phyloP scores from a whole-genome alignment of 2,329 filamentous ascomycete genomes.

The Penicillium brevicompactum region DNA sequence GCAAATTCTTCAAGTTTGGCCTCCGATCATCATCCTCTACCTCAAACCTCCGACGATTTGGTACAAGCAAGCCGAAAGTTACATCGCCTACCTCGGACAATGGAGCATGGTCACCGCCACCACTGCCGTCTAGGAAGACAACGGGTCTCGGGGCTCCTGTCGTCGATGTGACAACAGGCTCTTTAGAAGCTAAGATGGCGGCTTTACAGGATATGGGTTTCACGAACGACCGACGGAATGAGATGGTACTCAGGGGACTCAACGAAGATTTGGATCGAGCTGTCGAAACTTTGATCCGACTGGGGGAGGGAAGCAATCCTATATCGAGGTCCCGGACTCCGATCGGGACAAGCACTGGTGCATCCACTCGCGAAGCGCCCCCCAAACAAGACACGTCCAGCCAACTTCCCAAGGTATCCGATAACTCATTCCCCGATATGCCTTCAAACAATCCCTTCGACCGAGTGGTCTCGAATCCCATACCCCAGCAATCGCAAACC shows the following conservation, averaged over 20 bases:
- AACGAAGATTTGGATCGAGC: constrained; percentile 84
- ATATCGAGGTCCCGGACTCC: constrained; percentile 59
- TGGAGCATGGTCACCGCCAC: constrained; percentile 29
- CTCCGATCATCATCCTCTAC: constrained; percentile 71
- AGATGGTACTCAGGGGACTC: constrained; percentile 76
- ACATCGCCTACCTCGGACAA: constrained; percentile 28
- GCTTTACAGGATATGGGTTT: constrained; percentile 92
- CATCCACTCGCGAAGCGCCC: constrained; percentile 20
- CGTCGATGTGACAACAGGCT: constrained; percentile 45
- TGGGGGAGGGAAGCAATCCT: constrained; percentile 69
- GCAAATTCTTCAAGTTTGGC: constrained; percentile 64
- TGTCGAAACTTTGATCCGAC: constrained; percentile 78
- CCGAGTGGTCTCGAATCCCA: constrained; percentile 45
- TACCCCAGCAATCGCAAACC: constrained; percentile 27
- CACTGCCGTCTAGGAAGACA: constrained; percentile 29
- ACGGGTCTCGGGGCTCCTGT: constrained; percentile 68
- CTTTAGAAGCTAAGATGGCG: constrained; percentile 72
- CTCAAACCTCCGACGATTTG: constrained; percentile 62
- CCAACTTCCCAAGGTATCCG: background rate
- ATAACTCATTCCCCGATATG: constrained; percentile 8
- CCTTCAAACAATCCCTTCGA: constrained; percentile 67
- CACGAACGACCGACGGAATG: constrained; percentile 76
- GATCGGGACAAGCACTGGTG: constrained; percentile 31
- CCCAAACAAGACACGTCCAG: constrained; percentile 45
- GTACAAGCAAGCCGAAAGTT: constrained; percentile 59